phyloP scores from a whole-genome alignment of 371 early-diverging fungal species.

The Mortierella sp. region DNA sequence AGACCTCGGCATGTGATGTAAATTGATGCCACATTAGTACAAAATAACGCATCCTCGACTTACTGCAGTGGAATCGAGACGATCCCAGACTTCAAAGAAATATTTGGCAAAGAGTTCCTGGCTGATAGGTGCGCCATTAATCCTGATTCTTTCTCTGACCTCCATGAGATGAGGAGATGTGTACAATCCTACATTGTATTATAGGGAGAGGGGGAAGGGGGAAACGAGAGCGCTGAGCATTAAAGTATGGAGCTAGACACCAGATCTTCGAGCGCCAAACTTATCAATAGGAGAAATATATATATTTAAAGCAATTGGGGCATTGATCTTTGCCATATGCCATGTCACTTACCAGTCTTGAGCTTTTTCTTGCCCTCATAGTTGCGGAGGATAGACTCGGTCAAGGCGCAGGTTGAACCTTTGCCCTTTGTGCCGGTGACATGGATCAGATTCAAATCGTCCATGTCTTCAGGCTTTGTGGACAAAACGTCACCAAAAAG shows the following conservation, averaged over 20 bases:
- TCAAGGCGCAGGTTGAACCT: conserved; percentile 84
- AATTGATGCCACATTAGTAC: not conserved
- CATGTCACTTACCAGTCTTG: conserved; percentile 67
- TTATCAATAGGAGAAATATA: not conserved
- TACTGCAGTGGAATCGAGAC: conserved; percentile 67
- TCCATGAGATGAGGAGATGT: conserved; percentile 95
- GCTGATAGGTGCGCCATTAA: conserved; percentile 87
- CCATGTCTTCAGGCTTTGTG: conserved; percentile 58
- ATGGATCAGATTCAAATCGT: conserved; percentile 84
- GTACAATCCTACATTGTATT: conserved; percentile 72
- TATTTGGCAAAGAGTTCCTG: conserved; percentile 85
- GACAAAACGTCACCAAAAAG: not conserved
- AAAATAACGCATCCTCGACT: conserved; percentile 9
- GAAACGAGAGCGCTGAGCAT: not conserved
- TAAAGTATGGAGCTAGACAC: not conserved
- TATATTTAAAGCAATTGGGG: not conserved
- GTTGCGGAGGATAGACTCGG: conserved; percentile 73
- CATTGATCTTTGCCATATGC: not conserved
- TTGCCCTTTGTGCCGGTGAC: conserved; percentile 93
- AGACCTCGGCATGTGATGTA: not conserved
- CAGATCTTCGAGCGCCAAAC: not conserved
- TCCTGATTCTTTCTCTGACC: conserved; percentile 94
- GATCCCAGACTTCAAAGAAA: conserved; percentile 90
- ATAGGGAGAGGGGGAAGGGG: not conserved
- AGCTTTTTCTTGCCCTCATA: conserved; percentile 58